Evolutionary conservation across 495 filamentous ascomycete species (phyloP).

Genomic region (Echria macrotheca): DNA sequence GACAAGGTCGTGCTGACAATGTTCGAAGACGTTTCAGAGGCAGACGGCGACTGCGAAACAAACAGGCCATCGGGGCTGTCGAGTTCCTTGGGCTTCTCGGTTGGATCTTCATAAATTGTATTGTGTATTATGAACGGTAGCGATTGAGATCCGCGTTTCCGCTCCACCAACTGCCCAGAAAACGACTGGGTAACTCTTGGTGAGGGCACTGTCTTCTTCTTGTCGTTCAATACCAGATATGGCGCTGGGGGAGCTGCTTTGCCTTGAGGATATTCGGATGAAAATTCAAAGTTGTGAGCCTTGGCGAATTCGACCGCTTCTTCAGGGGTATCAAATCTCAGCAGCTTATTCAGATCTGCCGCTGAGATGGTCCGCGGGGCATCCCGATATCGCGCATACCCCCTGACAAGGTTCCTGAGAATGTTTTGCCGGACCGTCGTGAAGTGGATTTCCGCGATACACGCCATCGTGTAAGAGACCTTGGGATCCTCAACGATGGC

Average conservation of each 20-base stretch:
- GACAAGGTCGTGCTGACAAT: too few species aligned
- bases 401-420: conserved; percentile 60
- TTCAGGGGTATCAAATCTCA: conserved; percentile 69
- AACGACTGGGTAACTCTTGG: conserved; percentile 39
- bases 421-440: conserved; percentile 70
- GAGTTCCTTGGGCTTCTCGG: neutral
- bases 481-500: conserved; percentile 59
- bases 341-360: conserved; percentile 54
- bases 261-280: conserved; percentile 27
- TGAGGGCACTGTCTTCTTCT: conserved; percentile 27
- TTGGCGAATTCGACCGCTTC: conserved; percentile 66
- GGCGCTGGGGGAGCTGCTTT: conserved; percentile 38
- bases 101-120: conserved; percentile 36
- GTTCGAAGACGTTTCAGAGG: neutral
- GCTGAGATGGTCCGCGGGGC: conserved; percentile 74
- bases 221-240: conserved; percentile 45
- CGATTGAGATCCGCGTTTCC: conserved; percentile 39
- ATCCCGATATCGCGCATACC: conserved; percentile 55
- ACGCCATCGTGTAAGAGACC: conserved; percentile 87
- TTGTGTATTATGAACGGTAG: conserved; percentile 40
- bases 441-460: conserved; percentile 89
- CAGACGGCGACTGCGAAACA: conserved; percentile 15
- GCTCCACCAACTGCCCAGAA: conserved; percentile 41
- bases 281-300: conserved; percentile 60
- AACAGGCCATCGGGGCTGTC: conserved; percentile 24